Evolutionary conservation across 2,329 filamentous ascomycete genomes (phyloP), one percentile per base, ranked within the genome.

Genomic region (Xylaria sp.): DNA sequence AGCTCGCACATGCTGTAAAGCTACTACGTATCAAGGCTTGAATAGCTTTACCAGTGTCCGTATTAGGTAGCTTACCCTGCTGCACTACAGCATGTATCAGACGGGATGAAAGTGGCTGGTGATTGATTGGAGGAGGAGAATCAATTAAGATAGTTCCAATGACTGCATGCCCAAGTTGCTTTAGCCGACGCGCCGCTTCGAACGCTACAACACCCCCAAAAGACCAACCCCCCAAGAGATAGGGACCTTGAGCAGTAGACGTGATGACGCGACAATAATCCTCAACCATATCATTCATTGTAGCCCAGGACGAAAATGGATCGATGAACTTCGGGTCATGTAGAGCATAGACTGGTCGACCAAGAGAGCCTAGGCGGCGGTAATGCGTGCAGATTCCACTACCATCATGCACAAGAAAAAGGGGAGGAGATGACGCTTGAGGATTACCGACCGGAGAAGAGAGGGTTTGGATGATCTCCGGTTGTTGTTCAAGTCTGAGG

Each of bases 121-220:
- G 80, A 26, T 82, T 79, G 57, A 82, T 75, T 0, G 83, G 83
- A 67, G 79, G 79, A 0, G 83, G 83, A 0, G 82, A 80, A 71
- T 85, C 83, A 28, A 85, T 78, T 15, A 85, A 76, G 10, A 85
- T 74, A 11, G 84, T 73, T 11, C 79, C 78, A 23, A 78, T 76
- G 23, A 83, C 80, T 31, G 71, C 74, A 59, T 82, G 78, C 4
- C 81, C 81, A 33, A 78, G 74, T 33, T 77, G 74, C 28, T 80
- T 77, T 7, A 85, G 75, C 31, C 81, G 78, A 15, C 79, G 79
- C 1, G 82, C 81, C 4, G 80, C 81, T 63, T 86, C 83, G 71
- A 83, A 89, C 15, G 87, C 86, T 60, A 85, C 83, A 48, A 88
- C 84, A 11, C 87, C 87, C 40, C 88, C 88, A 5, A 86, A 86